Evolutionary conservation across 495 filamentous ascomycete genomes (phyloP).

Genomic region (Thozetella sp.): DNA sequence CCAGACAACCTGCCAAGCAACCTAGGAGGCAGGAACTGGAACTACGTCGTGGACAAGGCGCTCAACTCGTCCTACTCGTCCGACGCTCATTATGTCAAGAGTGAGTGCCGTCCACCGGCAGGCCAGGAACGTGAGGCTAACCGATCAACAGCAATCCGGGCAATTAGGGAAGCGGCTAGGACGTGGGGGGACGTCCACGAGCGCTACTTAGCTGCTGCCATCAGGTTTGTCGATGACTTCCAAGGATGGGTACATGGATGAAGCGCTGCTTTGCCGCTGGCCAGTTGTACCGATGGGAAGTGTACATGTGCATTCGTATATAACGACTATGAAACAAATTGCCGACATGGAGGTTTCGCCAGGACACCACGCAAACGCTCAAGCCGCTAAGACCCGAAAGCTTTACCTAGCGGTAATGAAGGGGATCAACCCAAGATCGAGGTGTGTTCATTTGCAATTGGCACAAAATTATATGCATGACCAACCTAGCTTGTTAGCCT

Average conservation of each 20-base stretch:
- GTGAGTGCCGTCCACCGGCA: constrained; percentile 25
- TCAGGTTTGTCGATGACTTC: constrained; percentile 80
- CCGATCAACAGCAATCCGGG: constrained; percentile 55
- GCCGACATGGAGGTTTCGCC: no score
- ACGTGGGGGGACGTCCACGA: constrained; percentile 85
- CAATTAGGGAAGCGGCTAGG: constrained; percentile 70
- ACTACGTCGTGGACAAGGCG: constrained; percentile 69
- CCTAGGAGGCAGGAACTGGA: constrained; percentile 69
- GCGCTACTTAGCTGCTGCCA: constrained; percentile 77
- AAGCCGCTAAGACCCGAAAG: no score
- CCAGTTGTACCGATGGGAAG: no score
- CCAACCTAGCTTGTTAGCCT: no score
- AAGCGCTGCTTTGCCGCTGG: not conserved
- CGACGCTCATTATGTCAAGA: constrained; percentile 84
- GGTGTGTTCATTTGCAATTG: no score
- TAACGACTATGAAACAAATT: no score
- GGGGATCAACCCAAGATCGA: no score
- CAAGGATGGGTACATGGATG: constrained; percentile 60
- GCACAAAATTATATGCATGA: no score
- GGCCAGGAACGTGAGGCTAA: not conserved
- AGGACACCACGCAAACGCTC: no score
- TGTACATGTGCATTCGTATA: no score
- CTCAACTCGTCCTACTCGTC: constrained; percentile 63
- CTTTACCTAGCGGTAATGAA: no score
- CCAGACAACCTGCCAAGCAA: constrained; percentile 66